Evolutionary conservation across 2,329 filamentous ascomycete species (phyloP).

Genomic region (Penicillium digitatum): DNA sequence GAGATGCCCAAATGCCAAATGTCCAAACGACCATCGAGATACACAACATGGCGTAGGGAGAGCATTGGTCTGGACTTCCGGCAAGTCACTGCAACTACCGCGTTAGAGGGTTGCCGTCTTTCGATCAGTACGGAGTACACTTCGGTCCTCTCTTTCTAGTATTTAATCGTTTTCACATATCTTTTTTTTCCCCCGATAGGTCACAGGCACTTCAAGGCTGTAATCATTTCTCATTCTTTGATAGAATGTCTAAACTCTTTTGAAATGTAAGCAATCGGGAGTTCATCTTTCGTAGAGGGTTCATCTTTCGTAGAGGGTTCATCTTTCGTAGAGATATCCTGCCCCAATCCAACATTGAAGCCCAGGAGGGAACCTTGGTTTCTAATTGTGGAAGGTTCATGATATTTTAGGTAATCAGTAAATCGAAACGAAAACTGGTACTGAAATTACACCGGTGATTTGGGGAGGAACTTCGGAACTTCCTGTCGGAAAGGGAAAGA

Average conservation of each 20-base stretch:
- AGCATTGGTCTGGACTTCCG: slow-evolving; percentile 8
- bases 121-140: slow-evolving; percentile 1
- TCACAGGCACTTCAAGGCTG: slow-evolving; percentile 13
- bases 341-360: background rate
- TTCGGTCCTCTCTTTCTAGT: background rate
- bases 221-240: slow-evolving; percentile 3
- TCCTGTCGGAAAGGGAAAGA: background rate
- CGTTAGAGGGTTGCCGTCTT: background rate
- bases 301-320: too few species aligned
- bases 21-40: slow-evolving; percentile 14
- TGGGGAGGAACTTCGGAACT: background rate
- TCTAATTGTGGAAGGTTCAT: background rate
- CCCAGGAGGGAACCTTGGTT: background rate
- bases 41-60: slow-evolving; percentile 8
- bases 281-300: too few species aligned
- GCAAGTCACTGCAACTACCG: slow-evolving; percentile 6
- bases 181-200: slow-evolving; percentile 8
- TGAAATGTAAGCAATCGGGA: background rate
- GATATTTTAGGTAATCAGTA: slow-evolving; percentile 5
- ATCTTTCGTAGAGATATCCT: too few species aligned
- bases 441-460: slow-evolving; percentile 11
- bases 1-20: background rate
- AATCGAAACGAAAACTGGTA: slow-evolving; percentile 28
- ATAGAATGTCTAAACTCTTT: background rate
- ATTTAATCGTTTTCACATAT: background rate